Evolutionary conservation across 148 eudicot species (phyloP), one percentile per base, ranked within the genome.

Genomic region (Chenopodium suecicum): DNA sequence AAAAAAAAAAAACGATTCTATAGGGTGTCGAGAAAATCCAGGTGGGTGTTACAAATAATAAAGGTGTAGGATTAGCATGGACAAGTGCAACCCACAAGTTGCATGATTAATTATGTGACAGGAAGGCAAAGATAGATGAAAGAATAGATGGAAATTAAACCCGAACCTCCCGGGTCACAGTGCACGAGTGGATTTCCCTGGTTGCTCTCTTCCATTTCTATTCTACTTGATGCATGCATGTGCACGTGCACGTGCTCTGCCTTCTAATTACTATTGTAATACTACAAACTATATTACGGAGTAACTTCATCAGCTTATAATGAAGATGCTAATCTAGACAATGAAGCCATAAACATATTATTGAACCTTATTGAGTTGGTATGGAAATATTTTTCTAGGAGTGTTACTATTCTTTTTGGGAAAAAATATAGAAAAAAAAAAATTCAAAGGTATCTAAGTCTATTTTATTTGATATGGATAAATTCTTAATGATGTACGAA

Each of bases 141-240:
- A 8, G 52, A 62, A 47, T 10, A 34, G 29, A 60, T 60, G 62
- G 3, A 52, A 13, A 31, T 31, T 31, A 31, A 31, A 77, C 60
- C 60, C 17, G 60, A 56, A 56, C 60, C 60, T 2, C 58, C 20
- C 19, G 60, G 60, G 46, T 48, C 52, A 76, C 69, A 14, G 70
- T 76, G 79, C 79, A 76, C 79, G 79, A 76, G 70, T 31, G 78
- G 66, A 75, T 58, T 34, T 29, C 22, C 41, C 41, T 41, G 2
- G 47, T 31, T 41, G 47, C 44, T 34, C 44, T 27, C 0, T 9
- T 31, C 44, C 0, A 41, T 5, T 6, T 41, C 44, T 41, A 41
- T 41, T 41, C 25, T 31, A 32, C 27, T 19, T 12, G 48, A 31
- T 31, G 32, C 27, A 27, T 27, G 27, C 27, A 27, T 27, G 27